A percentile compares a stretch with the other conserved stretches of the same genome.
phyloP scores from a whole-genome alignment of 768 basidiomycete genomes.

The Cubamyces lactineus region DNA sequence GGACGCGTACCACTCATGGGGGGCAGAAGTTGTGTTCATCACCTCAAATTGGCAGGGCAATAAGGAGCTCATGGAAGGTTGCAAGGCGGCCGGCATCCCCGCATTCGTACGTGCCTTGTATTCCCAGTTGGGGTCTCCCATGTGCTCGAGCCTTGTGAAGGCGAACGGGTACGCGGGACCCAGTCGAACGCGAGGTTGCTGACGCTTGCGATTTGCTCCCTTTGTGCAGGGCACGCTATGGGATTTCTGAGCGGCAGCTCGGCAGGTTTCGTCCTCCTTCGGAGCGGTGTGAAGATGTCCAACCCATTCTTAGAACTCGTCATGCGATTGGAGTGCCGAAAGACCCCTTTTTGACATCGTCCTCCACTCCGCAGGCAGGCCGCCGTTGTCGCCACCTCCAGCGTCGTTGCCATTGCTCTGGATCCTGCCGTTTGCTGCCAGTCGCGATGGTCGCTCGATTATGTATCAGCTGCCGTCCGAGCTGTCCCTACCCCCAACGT shows the following conservation, averaged over 20 bases:
- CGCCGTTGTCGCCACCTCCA: too few relatives aligned
- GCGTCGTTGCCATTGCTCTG: neutral
- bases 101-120: constrained; percentile 38
- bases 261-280: neutral
- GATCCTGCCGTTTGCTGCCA: neutral
- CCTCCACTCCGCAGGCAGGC: neutral
- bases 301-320: constrained; percentile 18
- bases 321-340: constrained; percentile 4
- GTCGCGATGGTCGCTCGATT: too few relatives aligned
- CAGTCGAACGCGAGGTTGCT: neutral
- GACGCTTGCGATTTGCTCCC: constrained; percentile 7
- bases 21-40: constrained; percentile 48
- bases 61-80: constrained; percentile 46
- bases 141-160: neutral
- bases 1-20: constrained; percentile 41
- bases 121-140: neutral
- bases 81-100: constrained; percentile 41
- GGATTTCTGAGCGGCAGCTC: constrained; percentile 38
- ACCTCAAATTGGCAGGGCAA: constrained; percentile 47
- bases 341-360: neutral
- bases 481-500: neutral
- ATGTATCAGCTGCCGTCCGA: too few relatives aligned
- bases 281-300: constrained; percentile 1
- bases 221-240: constrained; percentile 39
- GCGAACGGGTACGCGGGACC: neutral